Evolutionary conservation across 176 grass and related monocot species (phyloP).

Genomic region (Avena atlantica): DNA sequence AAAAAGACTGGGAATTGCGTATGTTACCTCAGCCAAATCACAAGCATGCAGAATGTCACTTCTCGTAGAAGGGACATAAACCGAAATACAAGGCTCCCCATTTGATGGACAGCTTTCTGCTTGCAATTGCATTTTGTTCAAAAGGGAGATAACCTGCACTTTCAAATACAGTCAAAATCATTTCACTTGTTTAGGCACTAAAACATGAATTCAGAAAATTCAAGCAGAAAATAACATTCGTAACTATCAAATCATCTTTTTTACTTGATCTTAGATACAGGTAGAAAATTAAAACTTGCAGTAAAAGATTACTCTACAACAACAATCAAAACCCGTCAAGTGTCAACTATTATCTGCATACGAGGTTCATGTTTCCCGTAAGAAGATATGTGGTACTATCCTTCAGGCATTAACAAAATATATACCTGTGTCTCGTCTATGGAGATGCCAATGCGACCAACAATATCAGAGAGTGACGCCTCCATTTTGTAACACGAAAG

Average conservation of each 20-base stretch:
- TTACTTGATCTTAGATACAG: conserved; percentile 28
- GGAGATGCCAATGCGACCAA: conserved; percentile 86
- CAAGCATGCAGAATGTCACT: conserved; percentile 81
- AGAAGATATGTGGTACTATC: not conserved
- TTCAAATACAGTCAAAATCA: conserved; percentile 22
- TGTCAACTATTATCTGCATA: conserved; percentile 16
- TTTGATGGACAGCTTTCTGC: conserved; percentile 53
- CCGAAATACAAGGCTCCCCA: conserved; percentile 47
- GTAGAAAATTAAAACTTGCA: conserved; percentile 15
- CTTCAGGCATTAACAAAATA: conserved; percentile 30
- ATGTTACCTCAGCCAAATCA: conserved; percentile 72
- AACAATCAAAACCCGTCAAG: not conserved
- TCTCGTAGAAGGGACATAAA: conserved; percentile 79
- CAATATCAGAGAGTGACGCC: conserved; percentile 73
- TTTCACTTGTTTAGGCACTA: conserved; percentile 21
- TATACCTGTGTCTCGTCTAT: conserved; percentile 74
- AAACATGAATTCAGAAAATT: conserved; percentile 21
- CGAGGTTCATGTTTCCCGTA: not conserved
- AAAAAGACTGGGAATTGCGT: conserved; percentile 8
- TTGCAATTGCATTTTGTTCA: conserved; percentile 98
- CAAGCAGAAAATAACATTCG: conserved; percentile 2
- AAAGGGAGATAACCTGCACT: conserved; percentile 75
- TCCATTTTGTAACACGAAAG: conserved; percentile 89
- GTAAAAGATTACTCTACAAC: not conserved
- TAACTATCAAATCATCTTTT: conserved; percentile 14